Conservation (phyloP, 2,329 filamentous ascomycete genomes). For the Aureobasidium musti region DNA sequence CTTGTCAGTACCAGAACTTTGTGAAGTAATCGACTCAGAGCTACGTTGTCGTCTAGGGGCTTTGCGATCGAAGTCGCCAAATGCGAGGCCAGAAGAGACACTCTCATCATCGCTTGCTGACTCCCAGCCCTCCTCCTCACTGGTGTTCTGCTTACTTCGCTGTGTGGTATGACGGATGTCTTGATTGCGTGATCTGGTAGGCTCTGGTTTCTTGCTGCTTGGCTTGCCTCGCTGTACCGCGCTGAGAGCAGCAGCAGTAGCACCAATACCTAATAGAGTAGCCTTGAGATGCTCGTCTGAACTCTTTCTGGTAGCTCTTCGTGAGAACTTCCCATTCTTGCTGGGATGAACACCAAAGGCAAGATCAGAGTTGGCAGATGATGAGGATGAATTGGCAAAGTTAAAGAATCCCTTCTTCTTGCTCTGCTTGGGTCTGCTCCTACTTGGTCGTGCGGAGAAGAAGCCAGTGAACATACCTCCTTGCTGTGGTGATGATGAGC, state of each 20-base stretch:
- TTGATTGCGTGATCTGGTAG: constrained; percentile 42
- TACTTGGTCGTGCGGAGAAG: constrained; percentile 37
- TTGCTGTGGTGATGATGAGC: constrained; percentile 32
- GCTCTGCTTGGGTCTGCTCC: constrained; percentile 32
- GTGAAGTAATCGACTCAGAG: constrained; percentile 55
- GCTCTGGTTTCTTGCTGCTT: constrained; percentile 38
- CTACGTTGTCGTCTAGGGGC: constrained; percentile 47
- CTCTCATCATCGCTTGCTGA: constrained; percentile 59
- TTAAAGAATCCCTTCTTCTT: constrained; percentile 51
- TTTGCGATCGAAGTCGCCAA: constrained; percentile 53
- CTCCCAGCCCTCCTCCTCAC: constrained; percentile 60
- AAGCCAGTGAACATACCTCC: constrained; percentile 37
- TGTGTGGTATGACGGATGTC: constrained; percentile 35
- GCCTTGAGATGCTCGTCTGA: constrained; percentile 52
- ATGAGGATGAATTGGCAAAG: constrained; percentile 51
- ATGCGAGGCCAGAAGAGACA: constrained; percentile 61
- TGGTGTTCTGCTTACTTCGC: constrained; percentile 31
- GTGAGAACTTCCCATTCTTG: constrained; percentile 33
- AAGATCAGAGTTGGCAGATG: constrained; percentile 52
- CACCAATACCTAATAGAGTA: constrained; percentile 50
- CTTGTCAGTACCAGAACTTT: constrained; percentile 57
- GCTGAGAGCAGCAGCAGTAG: constrained; percentile 53
- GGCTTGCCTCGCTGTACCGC: constrained; percentile 44
- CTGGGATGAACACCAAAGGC: constrained; percentile 46
- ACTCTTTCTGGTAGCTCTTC: constrained; percentile 31